A percentile compares a stretch with the other conserved stretches of the same genome.
These are phyloP conservation scores for Sordariomycetes sp. DNA, from an alignment of 2,329 filamentous ascomycete species.

Conservation along the genomic window DNA sequence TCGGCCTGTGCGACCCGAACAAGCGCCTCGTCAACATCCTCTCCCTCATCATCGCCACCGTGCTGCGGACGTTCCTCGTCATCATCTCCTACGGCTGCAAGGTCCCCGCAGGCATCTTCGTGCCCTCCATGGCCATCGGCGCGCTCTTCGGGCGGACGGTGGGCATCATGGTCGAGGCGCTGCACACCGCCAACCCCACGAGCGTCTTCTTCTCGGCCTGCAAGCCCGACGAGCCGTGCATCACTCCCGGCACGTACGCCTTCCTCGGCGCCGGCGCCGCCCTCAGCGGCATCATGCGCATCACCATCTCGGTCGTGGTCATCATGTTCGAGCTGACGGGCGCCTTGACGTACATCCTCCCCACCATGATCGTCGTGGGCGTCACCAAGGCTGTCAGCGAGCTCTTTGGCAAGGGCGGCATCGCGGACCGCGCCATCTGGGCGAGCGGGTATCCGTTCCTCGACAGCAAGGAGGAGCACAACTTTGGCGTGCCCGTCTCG, in stretches of 20 bases:
- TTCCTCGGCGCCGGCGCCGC: constrained; percentile 88
- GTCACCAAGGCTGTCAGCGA: constrained; percentile 90
- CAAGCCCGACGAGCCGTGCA: constrained; percentile 83
- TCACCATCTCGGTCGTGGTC: constrained; percentile 91
- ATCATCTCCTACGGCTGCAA: constrained; percentile 97
- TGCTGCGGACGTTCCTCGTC: constrained; percentile 71
- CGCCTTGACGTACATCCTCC: constrained; percentile 91
- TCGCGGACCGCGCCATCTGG: constrained; percentile 97
- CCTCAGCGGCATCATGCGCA: constrained; percentile 93
- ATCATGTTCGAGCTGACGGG: constrained; percentile 99
- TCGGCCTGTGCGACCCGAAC: constrained; percentile 71
- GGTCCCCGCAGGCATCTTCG: constrained; percentile 94
- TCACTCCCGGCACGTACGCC: constrained; percentile 93
- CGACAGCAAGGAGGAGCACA: constrained; percentile 95
- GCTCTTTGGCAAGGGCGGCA: constrained; percentile 86
- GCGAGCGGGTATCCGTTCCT: constrained; percentile 96
- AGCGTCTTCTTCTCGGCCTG: constrained; percentile 82
- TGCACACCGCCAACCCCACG: constrained; percentile 71
- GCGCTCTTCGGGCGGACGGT: constrained; percentile 87
- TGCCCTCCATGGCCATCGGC: constrained; percentile 94
- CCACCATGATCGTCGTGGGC: constrained; percentile 97
- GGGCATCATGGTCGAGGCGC: constrained; percentile 84
- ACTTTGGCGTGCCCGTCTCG: constrained; percentile 87
- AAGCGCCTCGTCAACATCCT: constrained; percentile 67
- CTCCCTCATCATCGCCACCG: constrained; percentile 65